Evolutionary conservation across 768 basidiomycete genomes (phyloP), one percentile per base, ranked within the genome.

Genomic region (Auriculariales sp.): DNA sequence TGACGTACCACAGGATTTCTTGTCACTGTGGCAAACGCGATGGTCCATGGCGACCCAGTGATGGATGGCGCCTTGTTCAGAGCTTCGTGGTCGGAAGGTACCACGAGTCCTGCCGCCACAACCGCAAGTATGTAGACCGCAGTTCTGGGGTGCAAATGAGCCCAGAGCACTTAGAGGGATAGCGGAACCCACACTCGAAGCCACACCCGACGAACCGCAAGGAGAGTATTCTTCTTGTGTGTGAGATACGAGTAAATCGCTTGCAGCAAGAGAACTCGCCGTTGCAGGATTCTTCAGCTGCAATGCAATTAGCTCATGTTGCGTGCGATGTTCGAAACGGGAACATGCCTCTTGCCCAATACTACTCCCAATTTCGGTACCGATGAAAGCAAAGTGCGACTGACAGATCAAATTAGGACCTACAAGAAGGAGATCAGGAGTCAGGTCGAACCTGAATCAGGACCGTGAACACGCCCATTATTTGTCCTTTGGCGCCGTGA

Each of bases 171-270:
- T 1, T 22, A 15, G 35, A 15, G n/a, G 10, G 11, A 6, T 10
- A 9, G 12, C 6, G 15, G 17, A 28, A 48, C 12, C 27, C n/a
- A 49, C 48, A 49, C 35, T 15, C 48, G 30, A 14, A 49, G 14
- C 48, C 48, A 49, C 11, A 49, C 33, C n/a, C 48, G 19, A 9
- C 33, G 30, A 31, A 49, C 22, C 24, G 48, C 48, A 11, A 24
- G 30, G 14, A 17, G 48, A 4, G 35, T 49, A 27, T 49, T 49
- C 46, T 47, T 7, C 31, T 9, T 32, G 31, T 32, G 15, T 15
- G 31, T 32, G 7, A 9, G 9, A 32, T 7, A 32, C 9, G 31
- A 32, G 31, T 32, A n/a, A n/a, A n/a, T n/a, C n/a, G n/a, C 15
- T 32, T 32, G 9, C 31, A 7, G 7, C 31, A 32, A 15, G 9